Conservation (phyloP, 352 stramenopile genomes). For the Globisporangium uncinulatum region DNA sequence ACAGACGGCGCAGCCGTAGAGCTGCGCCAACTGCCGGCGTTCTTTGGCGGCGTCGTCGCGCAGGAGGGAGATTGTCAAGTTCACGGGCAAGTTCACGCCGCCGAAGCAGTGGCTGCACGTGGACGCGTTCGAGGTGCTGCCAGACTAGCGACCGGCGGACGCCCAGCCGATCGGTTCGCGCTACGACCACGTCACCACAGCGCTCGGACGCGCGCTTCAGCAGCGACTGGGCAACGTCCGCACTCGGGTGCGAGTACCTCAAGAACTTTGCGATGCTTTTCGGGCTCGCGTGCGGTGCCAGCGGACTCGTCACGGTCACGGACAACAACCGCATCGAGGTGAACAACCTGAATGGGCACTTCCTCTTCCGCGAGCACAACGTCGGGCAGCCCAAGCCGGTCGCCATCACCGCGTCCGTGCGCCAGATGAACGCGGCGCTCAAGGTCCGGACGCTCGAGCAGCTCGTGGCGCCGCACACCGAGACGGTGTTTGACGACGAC, state of each 20-base stretch:
- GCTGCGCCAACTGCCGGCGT: slow-evolving; percentile 74
- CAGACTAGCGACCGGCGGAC: slow-evolving; percentile 51
- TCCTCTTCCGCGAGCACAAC: slow-evolving; percentile 84
- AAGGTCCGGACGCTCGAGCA: slow-evolving; percentile 83
- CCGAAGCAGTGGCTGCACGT: slow-evolving; percentile 84
- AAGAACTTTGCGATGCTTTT: slow-evolving; percentile 89
- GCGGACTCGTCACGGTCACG: slow-evolving; percentile 76
- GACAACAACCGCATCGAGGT: slow-evolving; percentile 88
- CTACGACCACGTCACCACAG: slow-evolving; percentile 78
- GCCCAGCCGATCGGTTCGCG: slow-evolving; percentile 48
- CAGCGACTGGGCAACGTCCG: slow-evolving; percentile 54
- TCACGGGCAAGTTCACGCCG: slow-evolving; percentile 83
- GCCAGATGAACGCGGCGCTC: slow-evolving; percentile 65
- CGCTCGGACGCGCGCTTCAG: slow-evolving; percentile 68
- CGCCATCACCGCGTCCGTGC: slow-evolving; percentile 66
- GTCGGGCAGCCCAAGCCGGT: slow-evolving; percentile 82
- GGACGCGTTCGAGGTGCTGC: slow-evolving; percentile 78
- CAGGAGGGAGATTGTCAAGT: slow-evolving; percentile 89
- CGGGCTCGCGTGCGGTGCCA: slow-evolving; percentile 64
- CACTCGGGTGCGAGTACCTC: slow-evolving; percentile 81
- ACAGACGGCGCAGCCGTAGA: slow-evolving; percentile 57
- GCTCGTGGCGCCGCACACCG: slow-evolving; percentile 69
- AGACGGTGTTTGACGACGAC: slow-evolving; percentile 77
- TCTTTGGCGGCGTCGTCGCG: slow-evolving; percentile 75
- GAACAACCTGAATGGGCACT: slow-evolving; percentile 85